Conservation (phyloP, 345 rosid genomes). For the Rubroshorea leprosula region DNA sequence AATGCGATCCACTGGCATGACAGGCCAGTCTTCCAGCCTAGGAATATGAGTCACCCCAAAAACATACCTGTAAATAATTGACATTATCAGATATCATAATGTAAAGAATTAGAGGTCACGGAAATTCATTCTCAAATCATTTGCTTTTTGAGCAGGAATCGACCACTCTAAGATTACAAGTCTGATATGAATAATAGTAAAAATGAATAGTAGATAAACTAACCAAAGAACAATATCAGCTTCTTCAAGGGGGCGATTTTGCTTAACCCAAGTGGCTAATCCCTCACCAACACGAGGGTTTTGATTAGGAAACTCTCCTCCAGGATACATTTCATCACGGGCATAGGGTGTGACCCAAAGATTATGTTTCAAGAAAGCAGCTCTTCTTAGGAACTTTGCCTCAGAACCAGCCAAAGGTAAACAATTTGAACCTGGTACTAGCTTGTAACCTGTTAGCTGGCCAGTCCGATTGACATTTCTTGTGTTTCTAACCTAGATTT, state of each 20-base stretch:
- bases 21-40: slow-evolving; percentile 78
- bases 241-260: slow-evolving; percentile 64
- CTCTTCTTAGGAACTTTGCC: slow-evolving; percentile 61
- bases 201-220: slow-evolving; percentile 17
- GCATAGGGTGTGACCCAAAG: slow-evolving; percentile 70
- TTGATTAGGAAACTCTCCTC: slow-evolving; percentile 77
- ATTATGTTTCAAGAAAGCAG: slow-evolving; percentile 67
- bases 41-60: slow-evolving; percentile 69
- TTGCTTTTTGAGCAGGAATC: background rate
- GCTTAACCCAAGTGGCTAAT: slow-evolving; percentile 66
- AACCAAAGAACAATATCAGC: slow-evolving; percentile 62
- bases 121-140: too few species aligned
- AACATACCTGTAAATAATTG: slow-evolving; percentile 48
- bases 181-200: background rate
- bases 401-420: slow-evolving; percentile 65
- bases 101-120: too few species aligned
- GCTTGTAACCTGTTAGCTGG: slow-evolving; percentile 63
- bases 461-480: slow-evolving; percentile 72
- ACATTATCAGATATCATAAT: too few species aligned
- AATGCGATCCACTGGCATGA: slow-evolving; percentile 63
- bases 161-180: background rate
- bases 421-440: slow-evolving; percentile 70
- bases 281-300: slow-evolving; percentile 75
- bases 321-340: slow-evolving; percentile 57
- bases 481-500: slow-evolving; percentile 54